These are phyloP conservation scores for Pichia sp. DNA, from an alignment of 1,139 yeast species.

Conservation along the genomic window DNA sequence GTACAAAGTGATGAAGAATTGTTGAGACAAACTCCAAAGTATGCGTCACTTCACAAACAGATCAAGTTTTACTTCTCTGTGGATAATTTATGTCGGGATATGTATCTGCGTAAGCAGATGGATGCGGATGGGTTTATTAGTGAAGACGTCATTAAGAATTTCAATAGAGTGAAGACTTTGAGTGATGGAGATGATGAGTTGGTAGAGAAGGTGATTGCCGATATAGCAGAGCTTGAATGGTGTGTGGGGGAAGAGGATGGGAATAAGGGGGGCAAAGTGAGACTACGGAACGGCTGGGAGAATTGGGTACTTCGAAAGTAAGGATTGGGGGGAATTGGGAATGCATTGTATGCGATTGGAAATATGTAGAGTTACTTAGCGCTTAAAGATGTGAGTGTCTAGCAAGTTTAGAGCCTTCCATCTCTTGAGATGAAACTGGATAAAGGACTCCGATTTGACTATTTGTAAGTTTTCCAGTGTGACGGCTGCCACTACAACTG, in stretches of 20 bases:
- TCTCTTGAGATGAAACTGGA: conserved; percentile 18
- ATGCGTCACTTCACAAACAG: conserved; percentile 48
- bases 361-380: too few species aligned
- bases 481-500: background rate
- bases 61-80: conserved; percentile 80
- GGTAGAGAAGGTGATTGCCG: conserved; percentile 26
- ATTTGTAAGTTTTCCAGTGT: conserved; percentile 11
- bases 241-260: conserved; percentile 16
- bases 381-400: conserved; percentile 18
- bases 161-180: conserved; percentile 59
- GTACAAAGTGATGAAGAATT: too few species aligned
- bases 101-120: conserved; percentile 72
- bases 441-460: conserved; percentile 17
- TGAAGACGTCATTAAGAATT: conserved; percentile 52
- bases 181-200: conserved; percentile 38
- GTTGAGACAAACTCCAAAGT: too few species aligned
- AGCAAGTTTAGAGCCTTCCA: conserved; percentile 18
- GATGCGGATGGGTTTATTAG: conserved; percentile 64
- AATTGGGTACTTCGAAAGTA: conserved; percentile 33
- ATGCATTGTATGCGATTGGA: too few species aligned
- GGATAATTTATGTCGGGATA: conserved; percentile 78
- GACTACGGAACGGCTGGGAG: conserved; percentile 37
- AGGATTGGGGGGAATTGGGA: too few species aligned
- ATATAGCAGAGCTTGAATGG: conserved; percentile 32
- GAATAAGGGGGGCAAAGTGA: conserved; percentile 27